phyloP scores from a whole-genome alignment of 2,329 filamentous ascomycete species.

The Colletotrichum horii region DNA sequence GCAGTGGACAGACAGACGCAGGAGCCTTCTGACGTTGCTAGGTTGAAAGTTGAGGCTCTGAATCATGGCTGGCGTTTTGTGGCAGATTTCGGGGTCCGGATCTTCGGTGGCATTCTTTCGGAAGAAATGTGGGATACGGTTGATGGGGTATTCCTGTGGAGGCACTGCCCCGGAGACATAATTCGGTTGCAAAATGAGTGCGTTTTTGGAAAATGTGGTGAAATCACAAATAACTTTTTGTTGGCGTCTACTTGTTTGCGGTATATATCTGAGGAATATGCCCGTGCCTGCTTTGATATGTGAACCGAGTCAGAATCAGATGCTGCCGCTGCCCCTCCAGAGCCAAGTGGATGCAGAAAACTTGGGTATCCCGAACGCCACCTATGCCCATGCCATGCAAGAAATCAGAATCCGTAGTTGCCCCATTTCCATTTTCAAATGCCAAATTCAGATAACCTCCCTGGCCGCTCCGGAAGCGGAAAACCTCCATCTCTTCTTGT shows the following conservation, averaged over 20 bases:
- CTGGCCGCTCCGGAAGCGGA: background rate
- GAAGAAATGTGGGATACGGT: background rate
- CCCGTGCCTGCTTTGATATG: background rate
- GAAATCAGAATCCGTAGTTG: background rate
- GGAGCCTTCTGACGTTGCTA: background rate
- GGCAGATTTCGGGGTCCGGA: background rate
- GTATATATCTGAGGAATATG: background rate
- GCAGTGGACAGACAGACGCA: background rate
- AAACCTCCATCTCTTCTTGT: too few species aligned
- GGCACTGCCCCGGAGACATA: background rate
- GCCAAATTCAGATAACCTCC: background rate
- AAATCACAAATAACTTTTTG: background rate
- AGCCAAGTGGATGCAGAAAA: constrained; percentile 9
- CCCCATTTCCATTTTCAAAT: background rate
- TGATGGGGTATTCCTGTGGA: background rate
- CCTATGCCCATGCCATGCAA: constrained; percentile 5
- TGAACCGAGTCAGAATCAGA: background rate
- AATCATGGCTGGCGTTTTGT: background rate
- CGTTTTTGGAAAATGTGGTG: background rate
- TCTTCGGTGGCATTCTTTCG: background rate
- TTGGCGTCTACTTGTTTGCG: background rate
- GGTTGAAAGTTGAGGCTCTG: background rate
- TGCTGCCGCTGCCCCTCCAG: background rate
- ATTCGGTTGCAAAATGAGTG: background rate
- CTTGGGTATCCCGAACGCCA: constrained; percentile 20